phyloP scores from a whole-genome alignment of 805 yeast species.

The Ogataea sp. region DNA sequence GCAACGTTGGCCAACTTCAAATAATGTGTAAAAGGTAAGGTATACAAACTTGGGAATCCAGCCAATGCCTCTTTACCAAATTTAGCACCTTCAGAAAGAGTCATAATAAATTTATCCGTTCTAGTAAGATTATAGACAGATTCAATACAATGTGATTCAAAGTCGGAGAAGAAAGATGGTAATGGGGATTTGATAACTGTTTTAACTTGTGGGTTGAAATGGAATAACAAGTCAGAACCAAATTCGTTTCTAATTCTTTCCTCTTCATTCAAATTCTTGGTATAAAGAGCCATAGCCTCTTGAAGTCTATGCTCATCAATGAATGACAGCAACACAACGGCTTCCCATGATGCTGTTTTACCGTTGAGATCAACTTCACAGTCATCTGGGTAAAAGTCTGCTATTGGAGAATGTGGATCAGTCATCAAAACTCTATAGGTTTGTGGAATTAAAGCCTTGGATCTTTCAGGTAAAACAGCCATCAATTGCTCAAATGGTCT shows the following conservation, averaged over 20 bases:
- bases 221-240: slow-evolving; percentile 63
- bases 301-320: slow-evolving; percentile 74
- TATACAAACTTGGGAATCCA: slow-evolving; percentile 81
- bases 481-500: slow-evolving; percentile 87
- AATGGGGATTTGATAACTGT: slow-evolving; percentile 66
- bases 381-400: slow-evolving; percentile 85
- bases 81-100: slow-evolving; percentile 58
- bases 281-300: slow-evolving; percentile 63
- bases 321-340: slow-evolving; percentile 82
- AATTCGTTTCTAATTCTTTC: slow-evolving; percentile 68
- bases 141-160: slow-evolving; percentile 75
- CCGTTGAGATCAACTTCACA: slow-evolving; percentile 94
- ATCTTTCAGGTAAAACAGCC: slow-evolving; percentile 93
- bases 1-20: slow-evolving; percentile 56
- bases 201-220: slow-evolving; percentile 69
- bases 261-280: slow-evolving; percentile 52
- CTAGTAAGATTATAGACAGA: slow-evolving; percentile 44
- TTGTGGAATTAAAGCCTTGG: slow-evolving; percentile 77
- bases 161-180: slow-evolving; percentile 67
- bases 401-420: slow-evolving; percentile 69
- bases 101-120: slow-evolving; percentile 37
- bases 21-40: slow-evolving; percentile 52
- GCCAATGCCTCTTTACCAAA: slow-evolving; percentile 68
- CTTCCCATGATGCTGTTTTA: slow-evolving; percentile 91
- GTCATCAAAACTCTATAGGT: slow-evolving; percentile 79